Evolutionary conservation across 1,139 yeast genomes (phyloP).

Genomic region (Debaryomycetaceae sp.): DNA sequence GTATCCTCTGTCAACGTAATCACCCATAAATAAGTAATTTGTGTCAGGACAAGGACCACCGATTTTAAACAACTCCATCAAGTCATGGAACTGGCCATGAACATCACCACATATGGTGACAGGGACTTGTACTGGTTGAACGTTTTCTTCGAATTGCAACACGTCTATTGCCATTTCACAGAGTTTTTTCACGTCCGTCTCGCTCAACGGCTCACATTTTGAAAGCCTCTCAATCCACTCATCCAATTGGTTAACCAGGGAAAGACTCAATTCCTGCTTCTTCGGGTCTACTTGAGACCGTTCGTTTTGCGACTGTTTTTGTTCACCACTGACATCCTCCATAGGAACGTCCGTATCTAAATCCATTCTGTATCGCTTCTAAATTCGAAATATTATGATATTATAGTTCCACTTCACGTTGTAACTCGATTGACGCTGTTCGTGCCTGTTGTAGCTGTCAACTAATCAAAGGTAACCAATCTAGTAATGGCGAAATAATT

Average conservation of each 20-base stretch:
- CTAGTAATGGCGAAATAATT: neutral
- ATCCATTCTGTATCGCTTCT: constrained; percentile 39
- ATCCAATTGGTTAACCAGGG: constrained; percentile 66
- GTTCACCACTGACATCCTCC: constrained; percentile 65
- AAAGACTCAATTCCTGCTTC: constrained; percentile 22
- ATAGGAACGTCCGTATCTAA: constrained; percentile 67
- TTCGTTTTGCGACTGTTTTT: constrained; percentile 16
- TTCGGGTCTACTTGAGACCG: constrained; percentile 11
- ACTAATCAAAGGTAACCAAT: too few species aligned
- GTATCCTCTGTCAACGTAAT: constrained; percentile 96
- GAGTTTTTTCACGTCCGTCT: constrained; percentile 73
- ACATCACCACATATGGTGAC: constrained; percentile 97
- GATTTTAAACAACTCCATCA: constrained; percentile 84
- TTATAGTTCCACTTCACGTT: neutral
- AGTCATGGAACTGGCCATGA: constrained; percentile 96
- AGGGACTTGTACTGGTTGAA: constrained; percentile 92
- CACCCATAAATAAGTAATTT: constrained; percentile 85
- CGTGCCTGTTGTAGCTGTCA: too few species aligned
- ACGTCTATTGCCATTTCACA: constrained; percentile 93
- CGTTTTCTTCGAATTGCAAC: constrained; percentile 86
- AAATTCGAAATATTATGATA: too few species aligned
- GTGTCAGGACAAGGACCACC: constrained; percentile 89
- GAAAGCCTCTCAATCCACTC: constrained; percentile 80
- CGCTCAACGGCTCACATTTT: constrained; percentile 80
- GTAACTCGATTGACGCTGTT: too few species aligned